These are phyloP conservation scores for Excoecaria agallocha DNA, from an alignment of 345 rosid species.

Conservation along the genomic window DNA sequence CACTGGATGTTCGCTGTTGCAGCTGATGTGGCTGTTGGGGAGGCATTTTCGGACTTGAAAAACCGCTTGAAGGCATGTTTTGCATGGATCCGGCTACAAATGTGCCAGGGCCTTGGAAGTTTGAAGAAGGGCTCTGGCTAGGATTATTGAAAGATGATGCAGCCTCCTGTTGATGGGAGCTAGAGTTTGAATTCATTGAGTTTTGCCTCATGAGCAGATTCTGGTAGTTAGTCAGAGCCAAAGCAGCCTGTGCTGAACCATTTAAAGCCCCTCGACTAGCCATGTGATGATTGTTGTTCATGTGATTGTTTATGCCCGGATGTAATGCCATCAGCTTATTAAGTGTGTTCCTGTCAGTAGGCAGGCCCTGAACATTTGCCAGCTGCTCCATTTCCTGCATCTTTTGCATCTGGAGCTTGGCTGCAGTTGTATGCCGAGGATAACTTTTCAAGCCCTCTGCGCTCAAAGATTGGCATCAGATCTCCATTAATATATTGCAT, in stretches of 20 bases:
- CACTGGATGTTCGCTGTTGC: constrained; percentile 46
- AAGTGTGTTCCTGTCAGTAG: constrained; percentile 72
- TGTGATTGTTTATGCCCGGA: constrained; percentile 52
- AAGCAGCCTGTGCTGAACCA: constrained; percentile 79
- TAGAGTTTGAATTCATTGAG: constrained; percentile 65
- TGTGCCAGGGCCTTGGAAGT: constrained; percentile 55
- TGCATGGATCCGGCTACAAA: constrained; percentile 59
- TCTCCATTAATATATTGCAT: neutral
- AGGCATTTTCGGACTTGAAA: constrained; percentile 46
- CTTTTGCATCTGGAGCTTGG: constrained; percentile 74
- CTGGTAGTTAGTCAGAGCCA: constrained; percentile 75
- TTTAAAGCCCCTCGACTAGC: constrained; percentile 56
- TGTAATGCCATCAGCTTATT: constrained; percentile 76
- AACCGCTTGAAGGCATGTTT: constrained; percentile 45
- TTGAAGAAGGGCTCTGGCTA: constrained; percentile 62
- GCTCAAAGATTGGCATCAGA: constrained; percentile 10
- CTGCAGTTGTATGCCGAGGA: constrained; percentile 51
- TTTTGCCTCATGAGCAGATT: constrained; percentile 71
- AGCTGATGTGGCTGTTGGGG: constrained; percentile 52
- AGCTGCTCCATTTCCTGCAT: constrained; percentile 87
- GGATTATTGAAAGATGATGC: constrained; percentile 51
- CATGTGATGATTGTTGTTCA: constrained; percentile 50
- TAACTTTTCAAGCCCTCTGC: constrained; percentile 91
- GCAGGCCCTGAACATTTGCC: constrained; percentile 69
- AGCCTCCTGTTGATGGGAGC: constrained; percentile 60